phyloP scores from a whole-genome alignment of 179 eudicot genomes.

The Pouteria campechiana region DNA sequence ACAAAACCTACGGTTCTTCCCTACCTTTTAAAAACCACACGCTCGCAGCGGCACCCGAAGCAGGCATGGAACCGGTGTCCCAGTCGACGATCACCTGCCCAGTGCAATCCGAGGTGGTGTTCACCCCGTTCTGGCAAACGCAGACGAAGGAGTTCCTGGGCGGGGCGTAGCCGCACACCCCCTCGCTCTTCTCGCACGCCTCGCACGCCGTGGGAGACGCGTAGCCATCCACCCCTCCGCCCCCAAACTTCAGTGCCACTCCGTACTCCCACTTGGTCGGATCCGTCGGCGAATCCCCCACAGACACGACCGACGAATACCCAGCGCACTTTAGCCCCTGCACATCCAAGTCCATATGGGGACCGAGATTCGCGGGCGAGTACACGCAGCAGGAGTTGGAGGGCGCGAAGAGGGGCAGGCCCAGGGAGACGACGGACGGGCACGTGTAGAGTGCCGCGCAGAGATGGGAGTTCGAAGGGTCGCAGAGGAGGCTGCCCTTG shows the following conservation, averaged over 20 bases:
- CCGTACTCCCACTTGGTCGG: slow-evolving; percentile 11
- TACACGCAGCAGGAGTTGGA: slow-evolving; percentile 10
- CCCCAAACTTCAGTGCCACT: slow-evolving; percentile 9
- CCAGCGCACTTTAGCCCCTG: slow-evolving; percentile 3
- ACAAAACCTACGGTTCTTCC: no score
- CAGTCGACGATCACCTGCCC: no score
- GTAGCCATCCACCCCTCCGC: slow-evolving; percentile 7
- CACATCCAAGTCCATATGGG: slow-evolving; percentile 2
- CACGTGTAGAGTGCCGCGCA: slow-evolving; percentile 7
- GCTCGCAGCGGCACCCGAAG: background rate
- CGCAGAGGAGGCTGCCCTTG: slow-evolving; percentile 6
- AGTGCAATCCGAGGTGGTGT: slow-evolving; percentile 9
- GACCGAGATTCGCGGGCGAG: slow-evolving; percentile 11
- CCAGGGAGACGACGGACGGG: slow-evolving; percentile 2
- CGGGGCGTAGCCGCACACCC: slow-evolving; percentile 13
- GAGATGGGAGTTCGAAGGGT: slow-evolving; percentile 5
- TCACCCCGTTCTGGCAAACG: slow-evolving; percentile 7
- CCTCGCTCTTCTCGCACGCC: slow-evolving; percentile 7
- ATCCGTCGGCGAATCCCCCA: slow-evolving; percentile 8
- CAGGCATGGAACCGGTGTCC: no score
- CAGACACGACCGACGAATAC: slow-evolving; percentile 5
- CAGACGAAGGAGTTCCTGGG: slow-evolving; percentile 9
- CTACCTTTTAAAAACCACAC: no score
- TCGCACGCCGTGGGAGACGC: slow-evolving; percentile 3
- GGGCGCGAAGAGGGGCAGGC: slow-evolving; percentile 2